Base-by-base conservation (phyloP, 2,329 filamentous ascomycete species). In the Mariannaea sp. region DNA sequence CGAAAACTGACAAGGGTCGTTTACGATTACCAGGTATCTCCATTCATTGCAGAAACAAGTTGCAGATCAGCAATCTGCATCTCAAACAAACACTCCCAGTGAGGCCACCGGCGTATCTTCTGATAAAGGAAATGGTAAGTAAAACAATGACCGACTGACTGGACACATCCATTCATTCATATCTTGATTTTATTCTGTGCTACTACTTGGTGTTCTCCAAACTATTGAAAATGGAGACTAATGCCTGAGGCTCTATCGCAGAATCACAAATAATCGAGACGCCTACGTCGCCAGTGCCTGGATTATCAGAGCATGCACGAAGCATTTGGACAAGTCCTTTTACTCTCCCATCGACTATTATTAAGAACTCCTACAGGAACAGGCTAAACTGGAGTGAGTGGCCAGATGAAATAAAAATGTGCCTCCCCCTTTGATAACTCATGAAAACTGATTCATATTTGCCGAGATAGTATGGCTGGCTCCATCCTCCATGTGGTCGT, bases 371-470 rank as follows among this genome's bases (percentile, higher is more conserved):
- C 0, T 57, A 67, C n/a, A 62, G 61, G 10, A 68, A 69, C 19
- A 67, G 59, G 33, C 62, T 68, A 4, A 68, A 65, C 10, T 75
- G 73, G 73, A 73, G 73, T 75, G 48, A 49, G 70, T 66, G n/a
- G 12, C 16, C 7, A 13, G 19, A 29, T 32, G 1, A 44, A 4
- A n/a, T n/a, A n/a, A n/a, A n/a, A n/a, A n/a, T n/a, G n/a, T n/a
- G n/a, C n/a, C n/a, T n/a, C n/a, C n/a, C n/a, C n/a, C n/a, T n/a
- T n/a, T n/a, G n/a, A n/a, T n/a, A n/a, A n/a, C n/a, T n/a, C n/a
- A n/a, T n/a, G n/a, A n/a, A n/a, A n/a, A n/a, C n/a, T n/a, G n/a
- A n/a, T n/a, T n/a, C n/a, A n/a, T n/a, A n/a, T n/a, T n/a, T n/a
- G n/a, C n/a, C n/a, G n/a, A n/a, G 22, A 27, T 16, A 68, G 67